Conservation (phyloP, 352 stramenopile species). For the Phytopythium cucurbitacearum region DNA sequence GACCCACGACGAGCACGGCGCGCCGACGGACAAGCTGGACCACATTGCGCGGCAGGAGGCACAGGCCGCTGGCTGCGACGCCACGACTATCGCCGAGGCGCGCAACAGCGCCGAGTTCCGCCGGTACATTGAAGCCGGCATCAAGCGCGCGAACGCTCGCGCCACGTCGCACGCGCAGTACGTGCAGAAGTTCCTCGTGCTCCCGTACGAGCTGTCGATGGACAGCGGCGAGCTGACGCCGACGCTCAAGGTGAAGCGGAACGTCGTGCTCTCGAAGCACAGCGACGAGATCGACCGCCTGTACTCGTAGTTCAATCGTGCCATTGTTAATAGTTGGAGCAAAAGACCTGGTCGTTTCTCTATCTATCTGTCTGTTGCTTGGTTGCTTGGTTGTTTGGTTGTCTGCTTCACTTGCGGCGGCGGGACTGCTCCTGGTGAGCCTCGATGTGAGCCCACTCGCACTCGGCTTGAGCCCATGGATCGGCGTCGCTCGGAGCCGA, state of each 20-base stretch:
- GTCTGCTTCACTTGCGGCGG: not conserved
- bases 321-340: too few species aligned
- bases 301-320: conserved; percentile 33
- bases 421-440: conserved; percentile 33
- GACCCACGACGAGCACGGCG: conserved; percentile 40
- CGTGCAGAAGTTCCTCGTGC: conserved; percentile 74
- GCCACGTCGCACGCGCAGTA: conserved; percentile 40
- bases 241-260: conserved; percentile 93
- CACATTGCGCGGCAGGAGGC: conserved; percentile 40
- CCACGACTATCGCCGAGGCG: conserved; percentile 65
- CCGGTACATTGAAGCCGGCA: conserved; percentile 55
- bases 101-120: conserved; percentile 45
- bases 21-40: conserved; percentile 58
- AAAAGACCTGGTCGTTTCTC: too few species aligned
- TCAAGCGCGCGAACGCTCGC: conserved; percentile 49
- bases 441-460: conserved; percentile 65
- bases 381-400: not conserved
- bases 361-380: not conserved
- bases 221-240: conserved; percentile 86
- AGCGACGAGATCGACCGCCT: conserved; percentile 77
- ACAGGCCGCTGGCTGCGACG: conserved; percentile 34
- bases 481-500: conserved; percentile 33
- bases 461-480: conserved; percentile 61
- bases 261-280: conserved; percentile 84
- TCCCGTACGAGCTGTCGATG: conserved; percentile 76